Evolutionary conservation across 768 basidiomycete genomes (phyloP).

Genomic region (Naganishia vaughanmartiniae): DNA sequence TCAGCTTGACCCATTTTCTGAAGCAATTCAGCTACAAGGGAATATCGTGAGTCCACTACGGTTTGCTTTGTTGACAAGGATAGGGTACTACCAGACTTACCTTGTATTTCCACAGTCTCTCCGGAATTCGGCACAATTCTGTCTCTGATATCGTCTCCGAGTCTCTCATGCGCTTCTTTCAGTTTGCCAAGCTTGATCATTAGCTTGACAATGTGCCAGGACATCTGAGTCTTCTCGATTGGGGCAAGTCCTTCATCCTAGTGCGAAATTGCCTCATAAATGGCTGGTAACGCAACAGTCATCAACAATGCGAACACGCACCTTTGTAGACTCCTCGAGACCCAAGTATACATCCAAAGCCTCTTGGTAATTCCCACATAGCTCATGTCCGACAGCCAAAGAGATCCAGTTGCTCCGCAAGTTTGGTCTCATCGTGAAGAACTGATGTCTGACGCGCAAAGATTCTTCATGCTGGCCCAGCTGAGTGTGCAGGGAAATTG

Average conservation of each 20-base stretch:
- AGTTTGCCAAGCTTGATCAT: conserved; percentile 43
- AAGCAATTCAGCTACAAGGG: conserved; percentile 70
- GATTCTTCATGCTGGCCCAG: conserved; percentile 73
- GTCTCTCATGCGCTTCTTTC: conserved; percentile 42
- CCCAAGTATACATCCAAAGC: conserved; percentile 71
- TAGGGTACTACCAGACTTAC: conserved; percentile 31
- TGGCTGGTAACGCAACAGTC: background rate
- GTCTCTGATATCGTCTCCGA: conserved; percentile 40
- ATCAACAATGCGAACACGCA: conserved; percentile 43
- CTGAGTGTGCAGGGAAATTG: conserved; percentile 83
- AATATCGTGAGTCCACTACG: background rate
- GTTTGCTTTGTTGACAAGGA: background rate
- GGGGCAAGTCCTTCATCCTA: conserved; percentile 39
- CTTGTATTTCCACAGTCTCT: conserved; percentile 44
- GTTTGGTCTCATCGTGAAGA: conserved; percentile 75
- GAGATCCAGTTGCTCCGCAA: conserved; percentile 85
- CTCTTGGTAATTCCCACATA: conserved; percentile 70
- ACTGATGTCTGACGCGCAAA: conserved; percentile 75
- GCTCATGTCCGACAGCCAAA: conserved; percentile 80
- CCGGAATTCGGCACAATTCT: conserved; percentile 44
- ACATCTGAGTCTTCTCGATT: conserved; percentile 47
- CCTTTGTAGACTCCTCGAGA: conserved; percentile 71
- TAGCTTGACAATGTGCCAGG: conserved; percentile 42
- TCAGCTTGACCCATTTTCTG: conserved; percentile 62
- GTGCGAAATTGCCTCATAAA: background rate